Evolutionary conservation across 1,284 basidiomycete species (phyloP), one percentile per base, ranked within the genome.

Genomic region (Leccinum cinnamomeum): DNA sequence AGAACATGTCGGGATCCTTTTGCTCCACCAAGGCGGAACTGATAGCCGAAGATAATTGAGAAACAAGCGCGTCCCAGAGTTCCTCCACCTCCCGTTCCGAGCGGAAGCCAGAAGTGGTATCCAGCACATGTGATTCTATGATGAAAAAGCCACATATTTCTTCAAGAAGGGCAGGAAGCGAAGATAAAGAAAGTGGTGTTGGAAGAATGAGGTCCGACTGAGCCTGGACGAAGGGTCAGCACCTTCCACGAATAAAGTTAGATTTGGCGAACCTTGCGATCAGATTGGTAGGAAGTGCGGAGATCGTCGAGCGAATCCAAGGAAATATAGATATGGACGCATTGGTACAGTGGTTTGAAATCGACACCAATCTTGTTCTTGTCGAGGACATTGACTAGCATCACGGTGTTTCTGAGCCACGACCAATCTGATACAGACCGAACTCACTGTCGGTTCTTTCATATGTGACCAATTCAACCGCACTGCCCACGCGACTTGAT

Each of bases 121-220:
- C 86, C 5, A 98, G 83, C 0, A 99, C 96, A 72, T 98, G 91
- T 5, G 87, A 89, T 76, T 99, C 97, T 66, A 99, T 91, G 63
- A 99, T 94, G 79, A 99, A 99, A 78, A 98, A 99, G 0, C 97
- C 97, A n/a, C 96, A 92, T 64, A 98, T 94, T 76, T 98, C 94
- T 76, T 98, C 90, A 46, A 93, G 90, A 18, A 97, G 79, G 25
- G 84, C 77, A 8, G 81, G 80, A 23, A 89, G 81, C 39, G 84
- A 83, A 11, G 79, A 78, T 33, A 89, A 76, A 41, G 84, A 84
- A 60, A 90, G 77, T 20, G 85, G 83, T 67, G 79, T 80, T 2
- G 95, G 94, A 18, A 99, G 84, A 70, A 99, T 96, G 8, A 99
- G 85, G 67, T 94, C 92, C 5, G 97, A 97, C 90, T 99, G 97